A percentile compares a stretch with the other conserved stretches of the same genome.
Conservation (phyloP, 108 stramenopile species). For the Craspedostauros australis region DNA sequence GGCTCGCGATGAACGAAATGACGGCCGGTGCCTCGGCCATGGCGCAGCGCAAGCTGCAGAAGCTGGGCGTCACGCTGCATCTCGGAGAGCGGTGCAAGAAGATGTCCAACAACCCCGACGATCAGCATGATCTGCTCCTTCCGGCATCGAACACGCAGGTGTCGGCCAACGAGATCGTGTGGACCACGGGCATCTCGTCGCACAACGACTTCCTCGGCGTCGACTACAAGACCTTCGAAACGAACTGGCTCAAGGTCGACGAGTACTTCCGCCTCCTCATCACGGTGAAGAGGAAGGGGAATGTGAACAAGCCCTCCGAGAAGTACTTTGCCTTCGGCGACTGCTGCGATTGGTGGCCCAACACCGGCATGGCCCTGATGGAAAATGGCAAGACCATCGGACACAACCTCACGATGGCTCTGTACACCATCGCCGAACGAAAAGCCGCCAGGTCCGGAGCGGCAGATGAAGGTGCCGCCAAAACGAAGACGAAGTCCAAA, state of each 20-base stretch:
- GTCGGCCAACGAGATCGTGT: slow-evolving; percentile 16
- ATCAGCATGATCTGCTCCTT: too few relatives aligned
- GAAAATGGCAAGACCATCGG: slow-evolving; percentile 6
- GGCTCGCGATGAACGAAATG: slow-evolving; percentile 6
- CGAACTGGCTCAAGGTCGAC: slow-evolving; percentile 19
- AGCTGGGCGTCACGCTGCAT: slow-evolving; percentile 16
- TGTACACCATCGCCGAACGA: slow-evolving; percentile 13
- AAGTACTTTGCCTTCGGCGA: slow-evolving; percentile 25
- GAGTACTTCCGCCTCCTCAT: slow-evolving; percentile 23
- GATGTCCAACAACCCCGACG: slow-evolving; percentile 2
- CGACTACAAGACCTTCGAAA: slow-evolving; percentile 2
- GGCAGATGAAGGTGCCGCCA: not conserved
- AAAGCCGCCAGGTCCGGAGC: too few relatives aligned
- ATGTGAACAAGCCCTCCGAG: slow-evolving; percentile 10
- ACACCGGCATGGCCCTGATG: slow-evolving; percentile 10
- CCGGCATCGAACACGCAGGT: slow-evolving; percentile 1
- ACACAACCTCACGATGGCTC: slow-evolving; percentile 12
- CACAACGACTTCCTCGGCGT: slow-evolving; percentile 17
- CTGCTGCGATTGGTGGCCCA: slow-evolving; percentile 19
- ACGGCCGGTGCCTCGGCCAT: slow-evolving; percentile 12
- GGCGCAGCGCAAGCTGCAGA: slow-evolving; percentile 11
- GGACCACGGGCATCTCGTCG: slow-evolving; percentile 17
- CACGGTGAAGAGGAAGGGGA: too few relatives aligned
- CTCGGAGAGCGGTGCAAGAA: slow-evolving; percentile 14
- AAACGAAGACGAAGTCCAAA: too few relatives aligned